These are phyloP conservation scores for Sarocladiaceae sp. DNA, from an alignment of 2,329 filamentous ascomycete species.

Conservation along the genomic window DNA sequence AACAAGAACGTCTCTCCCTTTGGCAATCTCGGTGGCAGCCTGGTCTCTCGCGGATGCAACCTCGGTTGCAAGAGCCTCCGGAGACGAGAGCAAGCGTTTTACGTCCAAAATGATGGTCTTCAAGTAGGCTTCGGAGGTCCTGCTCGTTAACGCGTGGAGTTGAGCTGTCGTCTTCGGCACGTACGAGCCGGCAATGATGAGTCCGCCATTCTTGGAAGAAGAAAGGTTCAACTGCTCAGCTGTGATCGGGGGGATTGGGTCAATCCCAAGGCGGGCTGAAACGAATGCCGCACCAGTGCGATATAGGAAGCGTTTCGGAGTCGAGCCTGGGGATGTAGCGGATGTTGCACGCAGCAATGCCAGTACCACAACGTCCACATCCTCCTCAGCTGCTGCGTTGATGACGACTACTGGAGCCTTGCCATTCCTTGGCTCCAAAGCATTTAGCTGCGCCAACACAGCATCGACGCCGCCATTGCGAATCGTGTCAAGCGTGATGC, in stretches of 20 bases:
- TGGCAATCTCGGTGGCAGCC: slow-evolving; percentile 32
- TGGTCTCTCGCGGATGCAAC: slow-evolving; percentile 23
- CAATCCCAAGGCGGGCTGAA: slow-evolving; percentile 44
- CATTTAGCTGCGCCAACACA: slow-evolving; percentile 33
- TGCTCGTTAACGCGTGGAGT: slow-evolving; percentile 33
- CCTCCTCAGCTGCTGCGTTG: slow-evolving; percentile 46
- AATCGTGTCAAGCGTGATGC: slow-evolving; percentile 41
- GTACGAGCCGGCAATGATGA: slow-evolving; percentile 52
- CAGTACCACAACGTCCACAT: slow-evolving; percentile 48
- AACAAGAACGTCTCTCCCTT: slow-evolving; percentile 48
- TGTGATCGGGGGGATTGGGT: slow-evolving; percentile 42
- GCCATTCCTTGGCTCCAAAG: slow-evolving; percentile 21
- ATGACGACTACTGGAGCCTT: slow-evolving; percentile 35
- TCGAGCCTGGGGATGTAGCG: slow-evolving; percentile 9
- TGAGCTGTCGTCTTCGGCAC: slow-evolving; percentile 55
- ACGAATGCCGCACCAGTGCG: slow-evolving; percentile 36
- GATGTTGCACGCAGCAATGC: slow-evolving; percentile 34
- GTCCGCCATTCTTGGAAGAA: slow-evolving; percentile 32
- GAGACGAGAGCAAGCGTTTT: slow-evolving; percentile 35
- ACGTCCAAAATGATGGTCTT: slow-evolving; percentile 42
- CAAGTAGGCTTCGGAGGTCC: slow-evolving; percentile 30
- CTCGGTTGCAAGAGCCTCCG: slow-evolving; percentile 22
- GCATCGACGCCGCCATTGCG: slow-evolving; percentile 35
- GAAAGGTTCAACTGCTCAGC: slow-evolving; percentile 34
- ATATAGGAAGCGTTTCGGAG: slow-evolving; percentile 29